These are phyloP conservation scores for Populus pruinosa DNA, from an alignment of 345 rosid species.

Conservation along the genomic window DNA sequence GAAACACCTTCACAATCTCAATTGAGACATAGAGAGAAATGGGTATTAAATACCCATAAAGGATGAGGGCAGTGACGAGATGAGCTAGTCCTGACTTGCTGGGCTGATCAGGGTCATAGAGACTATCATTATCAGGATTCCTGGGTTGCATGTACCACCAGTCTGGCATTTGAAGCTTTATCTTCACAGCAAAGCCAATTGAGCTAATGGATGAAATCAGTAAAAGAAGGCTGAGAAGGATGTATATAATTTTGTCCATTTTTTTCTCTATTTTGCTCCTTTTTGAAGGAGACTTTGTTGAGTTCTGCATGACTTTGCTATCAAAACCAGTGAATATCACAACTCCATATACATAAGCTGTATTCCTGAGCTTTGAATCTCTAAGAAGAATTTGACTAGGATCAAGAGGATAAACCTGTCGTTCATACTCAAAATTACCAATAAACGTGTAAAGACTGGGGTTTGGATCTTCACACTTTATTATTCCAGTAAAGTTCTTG, in stretches of 20 bases:
- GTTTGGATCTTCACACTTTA: conserved; percentile 93
- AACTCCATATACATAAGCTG: conserved; percentile 69
- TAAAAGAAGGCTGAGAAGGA: conserved; percentile 71
- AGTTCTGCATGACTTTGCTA: conserved; percentile 92
- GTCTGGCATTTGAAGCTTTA: conserved; percentile 64
- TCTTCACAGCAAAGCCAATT: conserved; percentile 78
- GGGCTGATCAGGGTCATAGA: conserved; percentile 61
- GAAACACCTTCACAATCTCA: conserved; percentile 94
- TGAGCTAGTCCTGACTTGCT: conserved; percentile 67
- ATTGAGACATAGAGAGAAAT: conserved; percentile 96
- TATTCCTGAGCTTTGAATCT: conserved; percentile 96
- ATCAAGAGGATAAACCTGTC: conserved; percentile 62
- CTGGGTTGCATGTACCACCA: conserved; percentile 80
- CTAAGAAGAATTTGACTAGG: conserved; percentile 90
- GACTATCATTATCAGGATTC: conserved; percentile 27
- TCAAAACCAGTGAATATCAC: conserved; percentile 89
- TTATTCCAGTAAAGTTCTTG: conserved; percentile 51
- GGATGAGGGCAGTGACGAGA: conserved; percentile 86
- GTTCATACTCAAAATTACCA: conserved; percentile 68
- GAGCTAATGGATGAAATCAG: conserved; percentile 73
- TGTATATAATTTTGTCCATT: conserved; percentile 87
- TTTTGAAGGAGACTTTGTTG: conserved; percentile 84
- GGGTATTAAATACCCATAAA: conserved; percentile 95
- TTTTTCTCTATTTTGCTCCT: conserved; percentile 79
- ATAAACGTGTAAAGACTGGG: conserved; percentile 85